phyloP scores from a whole-genome alignment of 371 early-diverging fungal species.

The Mortierella sp. region DNA sequence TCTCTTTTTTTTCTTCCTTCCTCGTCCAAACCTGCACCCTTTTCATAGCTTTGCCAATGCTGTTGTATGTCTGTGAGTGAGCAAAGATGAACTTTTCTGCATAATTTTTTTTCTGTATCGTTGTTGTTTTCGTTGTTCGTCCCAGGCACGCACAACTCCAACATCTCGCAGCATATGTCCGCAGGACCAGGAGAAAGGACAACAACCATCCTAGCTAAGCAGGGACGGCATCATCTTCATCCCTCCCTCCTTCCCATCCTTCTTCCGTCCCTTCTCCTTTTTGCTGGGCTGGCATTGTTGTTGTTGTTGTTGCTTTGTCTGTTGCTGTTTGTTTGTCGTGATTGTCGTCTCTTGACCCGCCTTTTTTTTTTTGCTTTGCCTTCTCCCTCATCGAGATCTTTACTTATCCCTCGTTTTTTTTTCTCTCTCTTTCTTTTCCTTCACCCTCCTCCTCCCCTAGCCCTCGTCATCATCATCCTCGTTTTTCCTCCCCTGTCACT shows the following conservation, averaged over 20 bases:
- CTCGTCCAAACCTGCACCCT: too few relatives aligned
- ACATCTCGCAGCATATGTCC: background rate
- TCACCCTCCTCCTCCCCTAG: background rate
- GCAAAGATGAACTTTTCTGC: background rate
- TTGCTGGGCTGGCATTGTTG: background rate
- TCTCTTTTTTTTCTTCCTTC: background rate
- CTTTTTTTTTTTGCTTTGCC: background rate
- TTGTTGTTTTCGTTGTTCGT: background rate
- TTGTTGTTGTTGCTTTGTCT: background rate
- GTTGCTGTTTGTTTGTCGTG: background rate
- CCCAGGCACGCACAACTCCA: background rate
- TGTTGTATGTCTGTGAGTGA: background rate
- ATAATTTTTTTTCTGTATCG: background rate
- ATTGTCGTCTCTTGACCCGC: background rate
- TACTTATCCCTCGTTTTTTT: slow-evolving; percentile 22
- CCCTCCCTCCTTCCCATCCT: background rate
- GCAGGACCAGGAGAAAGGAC: slow-evolving; percentile 10
- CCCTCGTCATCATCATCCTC: background rate
- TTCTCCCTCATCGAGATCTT: slow-evolving; percentile 16
- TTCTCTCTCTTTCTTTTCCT: background rate
- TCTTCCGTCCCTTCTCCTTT: background rate
- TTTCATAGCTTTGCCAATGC: background rate
- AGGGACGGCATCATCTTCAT: background rate
- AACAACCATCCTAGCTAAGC: background rate
- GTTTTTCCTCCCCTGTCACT: background rate